Percentiles rank a stretch among this genome's conserved stretches.
phyloP scores from a whole-genome alignment of 495 filamentous ascomycete genomes.

The Hyaloscypha hepaticicola region DNA sequence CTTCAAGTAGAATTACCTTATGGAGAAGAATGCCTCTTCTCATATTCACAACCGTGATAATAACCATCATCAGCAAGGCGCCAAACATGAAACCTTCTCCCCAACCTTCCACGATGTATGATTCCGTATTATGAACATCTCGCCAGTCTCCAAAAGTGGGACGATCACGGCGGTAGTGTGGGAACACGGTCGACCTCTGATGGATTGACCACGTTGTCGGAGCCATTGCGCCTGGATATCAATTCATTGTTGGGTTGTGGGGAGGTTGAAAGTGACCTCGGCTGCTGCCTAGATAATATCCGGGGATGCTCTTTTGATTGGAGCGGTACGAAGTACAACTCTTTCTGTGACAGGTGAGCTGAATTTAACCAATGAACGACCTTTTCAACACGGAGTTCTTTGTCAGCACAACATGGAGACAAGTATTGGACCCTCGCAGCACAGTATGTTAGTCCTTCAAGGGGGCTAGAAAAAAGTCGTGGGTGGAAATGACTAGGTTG shows the following conservation, averaged over 20 bases:
- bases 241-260: neutral
- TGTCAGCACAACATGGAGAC: too few species aligned
- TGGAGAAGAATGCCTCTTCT: conserved; percentile 39
- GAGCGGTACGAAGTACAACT: neutral
- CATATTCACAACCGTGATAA: conserved; percentile 44
- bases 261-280: neutral
- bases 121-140: neutral
- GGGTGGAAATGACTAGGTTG: too few species aligned
- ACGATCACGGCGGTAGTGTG: neutral
- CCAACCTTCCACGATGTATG: conserved; percentile 46
- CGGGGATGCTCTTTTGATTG: neutral
- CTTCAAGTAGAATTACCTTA: conserved; percentile 48
- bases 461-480: too few species aligned
- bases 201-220: neutral
- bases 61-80: conserved; percentile 47
- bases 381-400: too few species aligned
- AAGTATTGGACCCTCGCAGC: too few species aligned
- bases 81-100: conserved; percentile 49
- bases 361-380: neutral
- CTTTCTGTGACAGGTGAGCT: neutral
- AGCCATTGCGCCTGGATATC: neutral
- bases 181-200: neutral
- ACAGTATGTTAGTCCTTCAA: too few species aligned
- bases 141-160: neutral
- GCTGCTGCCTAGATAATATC: neutral